Base-by-base conservation (phyloP, 441 rosid genomes). In the Gossypium gossypioides region DNA sequence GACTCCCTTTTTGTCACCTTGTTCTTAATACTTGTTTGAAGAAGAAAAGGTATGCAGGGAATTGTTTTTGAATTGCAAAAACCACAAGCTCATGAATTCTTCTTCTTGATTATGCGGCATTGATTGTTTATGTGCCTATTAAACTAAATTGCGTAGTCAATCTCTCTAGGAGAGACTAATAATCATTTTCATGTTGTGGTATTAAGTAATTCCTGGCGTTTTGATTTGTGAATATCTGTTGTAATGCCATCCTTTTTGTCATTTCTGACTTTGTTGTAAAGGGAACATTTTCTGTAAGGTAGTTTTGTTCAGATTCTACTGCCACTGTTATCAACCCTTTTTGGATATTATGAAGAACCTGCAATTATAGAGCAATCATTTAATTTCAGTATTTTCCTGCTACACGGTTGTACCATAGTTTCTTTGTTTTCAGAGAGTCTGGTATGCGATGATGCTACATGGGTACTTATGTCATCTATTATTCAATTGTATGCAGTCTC, bases 401-500 rank as follows among this genome's bases (percentile, higher is more conserved):
- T 34, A 62, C 6, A 16, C 34, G 0, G n/a, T 15, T 29, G 44
- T 59, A 59, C 42, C 42, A 13, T 37, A 13, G 10, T 34, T 8
- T 34, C 25, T 34, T 4, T 34, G 48, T 62, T 62, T 2, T 34
- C 16, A 15, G 24, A 15, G 21, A 60, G 44, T 19, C 16, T 15
- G 65, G 22, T 5, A 9, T 60, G 65, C 24, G 1, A 29, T 29
- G 1, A 29, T 29, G 34, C 12, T 60, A 29, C 4, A 0, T 37
- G 4, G 50, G 68, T 37, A 37, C 51, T 62, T 37, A 62, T 10
- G 13, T 18, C 37, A 7, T 62, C 27, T 62, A 0, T 18, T 62
- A 2, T 10, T 62, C 15, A 18, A 62, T 9, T 62, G 13, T 62
- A 37, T 62, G 68, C 68, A 62, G 68, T 62, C 68, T 18, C 68